phyloP scores from a whole-genome alignment of 768 basidiomycete genomes.

The Calocybe indica region DNA sequence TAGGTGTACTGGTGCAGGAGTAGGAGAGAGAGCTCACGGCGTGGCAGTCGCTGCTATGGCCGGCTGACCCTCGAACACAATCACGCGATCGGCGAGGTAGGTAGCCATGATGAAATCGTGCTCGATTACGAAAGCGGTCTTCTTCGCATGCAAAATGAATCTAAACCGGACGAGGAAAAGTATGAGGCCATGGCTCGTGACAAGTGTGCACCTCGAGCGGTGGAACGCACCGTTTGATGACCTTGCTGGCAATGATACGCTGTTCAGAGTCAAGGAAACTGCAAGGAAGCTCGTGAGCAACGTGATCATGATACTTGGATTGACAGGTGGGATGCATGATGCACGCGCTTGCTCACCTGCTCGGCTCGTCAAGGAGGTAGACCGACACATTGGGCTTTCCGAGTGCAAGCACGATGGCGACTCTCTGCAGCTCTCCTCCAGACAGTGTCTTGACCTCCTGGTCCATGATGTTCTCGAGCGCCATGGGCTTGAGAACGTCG shows the following conservation, averaged over 20 bases:
- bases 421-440: constrained; percentile 96
- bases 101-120: constrained; percentile 99
- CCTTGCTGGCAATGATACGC: constrained; percentile 96
- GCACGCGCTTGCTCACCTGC: constrained; percentile 39
- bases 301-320: neutral
- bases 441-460: constrained; percentile 98
- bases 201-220: neutral
- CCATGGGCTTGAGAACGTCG: constrained; percentile 98
- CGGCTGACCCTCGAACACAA: constrained; percentile 86
- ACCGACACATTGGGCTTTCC: constrained; percentile 84
- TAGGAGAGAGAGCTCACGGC: constrained; percentile 49
- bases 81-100: constrained; percentile 96
- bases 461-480: constrained; percentile 88
- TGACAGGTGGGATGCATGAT: neutral
- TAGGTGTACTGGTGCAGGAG: neutral
- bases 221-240: constrained; percentile 80
- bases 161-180: constrained; percentile 22
- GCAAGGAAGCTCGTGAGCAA: neutral
- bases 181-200: neutral
- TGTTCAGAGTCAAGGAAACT: constrained; percentile 98
- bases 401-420: constrained; percentile 90
- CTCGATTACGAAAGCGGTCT: constrained; percentile 98
- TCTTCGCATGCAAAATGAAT: constrained; percentile 94
- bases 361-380: constrained; percentile 95
- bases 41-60: constrained; percentile 87